Percentiles rank a stretch among this genome's conserved stretches.
Conservation (phyloP, 768 basidiomycete genomes). For the Gloeopeniophorella convolvens region DNA sequence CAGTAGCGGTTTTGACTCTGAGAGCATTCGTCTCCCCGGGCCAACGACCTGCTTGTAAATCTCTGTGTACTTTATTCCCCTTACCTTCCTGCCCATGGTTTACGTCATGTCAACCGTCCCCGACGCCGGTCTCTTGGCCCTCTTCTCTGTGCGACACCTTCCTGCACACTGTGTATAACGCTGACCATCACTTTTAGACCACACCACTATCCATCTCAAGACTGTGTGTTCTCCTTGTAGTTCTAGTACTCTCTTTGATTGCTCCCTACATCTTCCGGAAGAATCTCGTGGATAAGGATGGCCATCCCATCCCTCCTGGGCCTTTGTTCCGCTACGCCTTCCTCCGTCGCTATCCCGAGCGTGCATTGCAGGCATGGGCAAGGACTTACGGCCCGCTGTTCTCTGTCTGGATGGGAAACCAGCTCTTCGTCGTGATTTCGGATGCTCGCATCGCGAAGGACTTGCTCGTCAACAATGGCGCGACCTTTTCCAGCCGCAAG, state of each 20-base stretch:
- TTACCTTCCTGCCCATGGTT: background rate
- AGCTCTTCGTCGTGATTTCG: constrained; percentile 41
- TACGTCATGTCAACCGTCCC: background rate
- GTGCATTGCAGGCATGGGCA: constrained; percentile 37
- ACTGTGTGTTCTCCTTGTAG: background rate
- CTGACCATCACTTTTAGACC: constrained; percentile 1
- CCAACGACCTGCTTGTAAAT: background rate
- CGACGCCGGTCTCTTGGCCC: background rate
- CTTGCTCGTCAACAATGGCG: constrained; percentile 39
- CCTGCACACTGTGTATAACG: background rate
- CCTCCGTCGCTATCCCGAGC: constrained; percentile 38
- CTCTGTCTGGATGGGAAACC: constrained; percentile 42
- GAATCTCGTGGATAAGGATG: constrained; percentile 21
- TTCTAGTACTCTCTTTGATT: constrained; percentile 1
- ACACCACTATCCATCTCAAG: background rate
- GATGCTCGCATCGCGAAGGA: constrained; percentile 40
- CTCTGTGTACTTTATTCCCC: background rate
- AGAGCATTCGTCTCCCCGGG: background rate
- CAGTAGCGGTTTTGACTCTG: background rate
- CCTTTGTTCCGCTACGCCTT: constrained; percentile 30
- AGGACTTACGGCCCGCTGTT: constrained; percentile 39
- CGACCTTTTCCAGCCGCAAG: constrained; percentile 42
- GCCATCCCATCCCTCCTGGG: constrained; percentile 24
- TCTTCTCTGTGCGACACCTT: background rate
- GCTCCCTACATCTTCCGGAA: constrained; percentile 21